A percentile compares a stretch with the other conserved stretches of the same genome.
These are phyloP conservation scores for Entamoeba dispar DNA, from an alignment of 208 protist genomes.

Conservation along the genomic window DNA sequence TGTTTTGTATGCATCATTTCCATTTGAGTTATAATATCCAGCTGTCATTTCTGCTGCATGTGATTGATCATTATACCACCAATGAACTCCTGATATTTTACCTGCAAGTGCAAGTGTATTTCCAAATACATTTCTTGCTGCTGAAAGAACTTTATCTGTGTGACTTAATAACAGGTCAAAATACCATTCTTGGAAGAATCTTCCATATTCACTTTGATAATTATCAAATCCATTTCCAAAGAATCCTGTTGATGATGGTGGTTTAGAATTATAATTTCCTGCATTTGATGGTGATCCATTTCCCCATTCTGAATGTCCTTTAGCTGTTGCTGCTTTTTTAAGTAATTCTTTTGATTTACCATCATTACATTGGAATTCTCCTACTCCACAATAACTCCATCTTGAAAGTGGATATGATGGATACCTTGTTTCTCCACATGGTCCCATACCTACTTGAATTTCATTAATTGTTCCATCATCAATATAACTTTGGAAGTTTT, in stretches of 20 bases:
- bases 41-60: slow-evolving; percentile 47
- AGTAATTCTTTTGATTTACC: slow-evolving; percentile 31
- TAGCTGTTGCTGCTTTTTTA: slow-evolving; percentile 8
- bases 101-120: slow-evolving; percentile 7
- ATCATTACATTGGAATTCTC: slow-evolving; percentile 47
- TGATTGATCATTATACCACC: slow-evolving; percentile 31
- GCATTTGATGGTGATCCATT: neutral
- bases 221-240: neutral
- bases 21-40: slow-evolving; percentile 42
- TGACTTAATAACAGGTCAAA: slow-evolving; percentile 27
- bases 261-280: slow-evolving; percentile 10
- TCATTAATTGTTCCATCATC: neutral
- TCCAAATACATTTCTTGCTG: slow-evolving; percentile 21
- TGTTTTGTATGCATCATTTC: slow-evolving; percentile 10
- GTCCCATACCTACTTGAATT: slow-evolving; percentile 40
- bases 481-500: slow-evolving; percentile 3
- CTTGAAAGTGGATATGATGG: slow-evolving; percentile 34
- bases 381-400: slow-evolving; percentile 34
- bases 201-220: slow-evolving; percentile 26
- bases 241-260: slow-evolving; percentile 6
- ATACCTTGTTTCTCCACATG: slow-evolving; percentile 48
- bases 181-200: slow-evolving; percentile 42
- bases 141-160: slow-evolving; percentile 17
- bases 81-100: slow-evolving; percentile 49
- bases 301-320: slow-evolving; percentile 28